Evolutionary conservation across 805 yeast genomes (phyloP).

Genomic region (Tetrapisispora phaffii): DNA sequence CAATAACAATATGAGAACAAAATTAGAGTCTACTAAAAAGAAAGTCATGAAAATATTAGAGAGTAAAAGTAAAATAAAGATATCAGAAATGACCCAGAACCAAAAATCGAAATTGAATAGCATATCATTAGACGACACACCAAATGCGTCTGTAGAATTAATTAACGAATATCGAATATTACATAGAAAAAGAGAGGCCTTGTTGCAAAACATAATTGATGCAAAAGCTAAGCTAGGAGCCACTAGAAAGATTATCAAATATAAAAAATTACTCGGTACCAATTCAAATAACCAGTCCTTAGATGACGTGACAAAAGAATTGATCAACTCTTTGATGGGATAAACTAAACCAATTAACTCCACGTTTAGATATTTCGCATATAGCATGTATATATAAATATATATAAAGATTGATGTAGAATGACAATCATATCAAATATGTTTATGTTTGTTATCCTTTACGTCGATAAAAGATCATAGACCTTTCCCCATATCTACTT

Average conservation of each 20-base stretch:
- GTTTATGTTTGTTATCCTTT: no score
- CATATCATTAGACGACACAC: constrained; percentile 3
- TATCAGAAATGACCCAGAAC: constrained; percentile 48
- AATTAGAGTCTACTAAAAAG: constrained; percentile 23
- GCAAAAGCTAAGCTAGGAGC: constrained; percentile 37
- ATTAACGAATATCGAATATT: constrained; percentile 36
- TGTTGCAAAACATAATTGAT: constrained; percentile 42
- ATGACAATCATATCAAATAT: no score
- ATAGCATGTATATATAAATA: not conserved
- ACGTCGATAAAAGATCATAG: no score
- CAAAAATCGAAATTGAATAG: constrained; percentile 33
- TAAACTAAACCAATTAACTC: constrained; percentile 7
- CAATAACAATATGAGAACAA: constrained; percentile 3
- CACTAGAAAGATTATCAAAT: constrained; percentile 58
- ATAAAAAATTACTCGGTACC: constrained; percentile 63
- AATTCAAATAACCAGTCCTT: constrained; percentile 59
- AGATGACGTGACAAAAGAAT: constrained; percentile 57
- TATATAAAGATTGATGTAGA: no score
- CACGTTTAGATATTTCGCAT: not conserved
- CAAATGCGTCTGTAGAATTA: constrained; percentile 10
- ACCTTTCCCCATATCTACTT: no score
- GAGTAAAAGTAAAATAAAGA: constrained; percentile 22
- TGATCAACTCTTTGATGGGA: constrained; percentile 6
- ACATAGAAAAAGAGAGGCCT: constrained; percentile 41
- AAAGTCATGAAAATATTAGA: constrained; percentile 22